Base-by-base conservation (phyloP, 805 yeast genomes). In the Nakazawaea wickerhamii region DNA sequence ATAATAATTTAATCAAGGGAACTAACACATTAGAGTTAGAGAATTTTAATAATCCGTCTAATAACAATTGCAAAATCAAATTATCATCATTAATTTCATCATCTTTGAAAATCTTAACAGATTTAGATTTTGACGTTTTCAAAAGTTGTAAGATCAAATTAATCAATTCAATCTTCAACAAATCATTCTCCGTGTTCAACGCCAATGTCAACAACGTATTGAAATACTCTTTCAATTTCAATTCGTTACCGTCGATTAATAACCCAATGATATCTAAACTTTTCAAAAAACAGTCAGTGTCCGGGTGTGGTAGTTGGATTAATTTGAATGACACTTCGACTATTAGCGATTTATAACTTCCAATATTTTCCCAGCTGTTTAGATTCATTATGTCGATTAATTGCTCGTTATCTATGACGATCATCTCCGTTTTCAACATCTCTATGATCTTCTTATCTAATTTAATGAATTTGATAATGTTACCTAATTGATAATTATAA, bases 331-430 rank as follows among this genome's bases (percentile, higher is more conserved):
- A 47, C 2, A 75, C 62, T 33, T 65, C 58, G 13, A 80, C 45
- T 0, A 79, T 52, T 20, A 83, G 63, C 7, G 77, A 72, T 49
- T 81, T 81, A 55, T 81, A 84, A 1, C 84, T 79, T 0, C 86
- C 75, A 4, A 63, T 68, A 55, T 66, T 64, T 26, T 63, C 66
- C 78, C 80, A 73, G 6, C 63, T 55, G 43, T 72, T 67, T 0
- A 63, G 45, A 19, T 55, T 69, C 48, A 69, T 64, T 38, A 65
- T 63, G 45, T 64, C 67, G 51, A 68, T 59, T 53, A 63, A 73
- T 13, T 48, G 55, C 15, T 65, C 64, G 43, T 65, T 69, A 47
- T 70, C 80, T 43, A 80, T 66, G 0, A 76, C 78, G 8, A 81
- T 78, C 37, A 81, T 57, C 48, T 84, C 90, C 21, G 73, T 63